Conservation (phyloP, 495 filamentous ascomycete species). For the Bathelium albidoporum region DNA sequence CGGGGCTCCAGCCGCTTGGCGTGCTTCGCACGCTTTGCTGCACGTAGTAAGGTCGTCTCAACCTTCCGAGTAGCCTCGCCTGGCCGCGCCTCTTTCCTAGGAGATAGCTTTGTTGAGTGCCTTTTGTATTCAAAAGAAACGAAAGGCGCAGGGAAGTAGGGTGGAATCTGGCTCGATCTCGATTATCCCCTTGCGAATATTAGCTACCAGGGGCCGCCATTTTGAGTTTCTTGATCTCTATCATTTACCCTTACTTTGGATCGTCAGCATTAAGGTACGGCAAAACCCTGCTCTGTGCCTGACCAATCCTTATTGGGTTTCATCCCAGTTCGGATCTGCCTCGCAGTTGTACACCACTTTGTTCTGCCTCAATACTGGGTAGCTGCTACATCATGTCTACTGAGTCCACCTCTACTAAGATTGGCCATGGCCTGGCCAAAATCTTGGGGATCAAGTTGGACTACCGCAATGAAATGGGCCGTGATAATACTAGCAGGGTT, state of each 20-base stretch:
- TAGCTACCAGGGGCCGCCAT: not conserved
- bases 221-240: not conserved
- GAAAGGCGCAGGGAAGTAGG: not conserved
- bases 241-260: not conserved
- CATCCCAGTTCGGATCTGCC: not conserved
- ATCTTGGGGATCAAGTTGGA: slow-evolving; percentile 78
- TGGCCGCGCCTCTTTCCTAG: not conserved
- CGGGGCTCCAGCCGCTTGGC: not conserved
- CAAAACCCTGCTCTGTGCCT: not conserved
- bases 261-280: not conserved
- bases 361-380: not conserved
- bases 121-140: not conserved
- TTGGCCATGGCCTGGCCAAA: slow-evolving; percentile 68
- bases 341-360: not conserved
- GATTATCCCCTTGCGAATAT: not conserved
- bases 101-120: not conserved
- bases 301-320: not conserved
- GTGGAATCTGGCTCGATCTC: not conserved
- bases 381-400: slow-evolving; percentile 6
- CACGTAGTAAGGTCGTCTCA: not conserved
- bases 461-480: slow-evolving; percentile 31
- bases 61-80: not conserved
- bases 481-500: slow-evolving; percentile 39
- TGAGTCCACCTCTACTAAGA: slow-evolving; percentile 36
- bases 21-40: not conserved